phyloP scores from a whole-genome alignment of 1,284 basidiomycete genomes.

The Marasmius fiardii region DNA sequence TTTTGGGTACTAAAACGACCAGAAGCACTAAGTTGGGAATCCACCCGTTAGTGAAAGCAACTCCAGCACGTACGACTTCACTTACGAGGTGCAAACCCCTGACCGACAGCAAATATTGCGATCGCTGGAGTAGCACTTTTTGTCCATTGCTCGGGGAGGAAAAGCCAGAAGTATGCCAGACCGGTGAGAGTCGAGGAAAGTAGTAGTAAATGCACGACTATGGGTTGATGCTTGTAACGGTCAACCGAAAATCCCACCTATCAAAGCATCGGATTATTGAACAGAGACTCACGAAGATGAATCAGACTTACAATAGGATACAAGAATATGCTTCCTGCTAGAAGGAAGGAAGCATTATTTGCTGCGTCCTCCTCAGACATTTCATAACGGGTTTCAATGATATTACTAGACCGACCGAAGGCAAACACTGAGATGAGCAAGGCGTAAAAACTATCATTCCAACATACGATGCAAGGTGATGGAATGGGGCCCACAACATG shows the following conservation, averaged over 20 bases:
- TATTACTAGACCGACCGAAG: conserved; percentile 55
- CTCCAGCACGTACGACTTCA: conserved; percentile 8
- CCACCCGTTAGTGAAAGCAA: conserved; percentile 4
- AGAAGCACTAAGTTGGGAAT: conserved; percentile 49
- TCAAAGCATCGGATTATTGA: conserved; percentile 1
- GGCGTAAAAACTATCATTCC: neutral
- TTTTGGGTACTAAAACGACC: conserved; percentile 71
- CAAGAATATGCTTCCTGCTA: conserved; percentile 71
- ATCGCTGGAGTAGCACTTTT: conserved; percentile 61
- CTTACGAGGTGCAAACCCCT: conserved; percentile 71
- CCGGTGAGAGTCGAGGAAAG: conserved; percentile 64
- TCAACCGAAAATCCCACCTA: conserved; percentile 66
- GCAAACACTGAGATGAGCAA: neutral
- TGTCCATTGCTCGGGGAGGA: conserved; percentile 54
- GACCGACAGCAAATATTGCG: conserved; percentile 59
- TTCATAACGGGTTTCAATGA: conserved; percentile 66
- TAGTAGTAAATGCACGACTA: conserved; percentile 56
- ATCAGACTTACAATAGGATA: conserved; percentile 57
- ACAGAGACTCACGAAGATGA: neutral
- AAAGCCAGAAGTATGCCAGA: conserved; percentile 64
- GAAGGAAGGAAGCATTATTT: conserved; percentile 64
- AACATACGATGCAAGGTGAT: conserved; percentile 69
- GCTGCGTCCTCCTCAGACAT: conserved; percentile 61
- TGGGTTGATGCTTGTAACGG: conserved; percentile 48
- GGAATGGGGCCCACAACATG: conserved; percentile 77